Conservation (phyloP, 2,329 filamentous ascomycete species). For the Neonectria sp. region DNA sequence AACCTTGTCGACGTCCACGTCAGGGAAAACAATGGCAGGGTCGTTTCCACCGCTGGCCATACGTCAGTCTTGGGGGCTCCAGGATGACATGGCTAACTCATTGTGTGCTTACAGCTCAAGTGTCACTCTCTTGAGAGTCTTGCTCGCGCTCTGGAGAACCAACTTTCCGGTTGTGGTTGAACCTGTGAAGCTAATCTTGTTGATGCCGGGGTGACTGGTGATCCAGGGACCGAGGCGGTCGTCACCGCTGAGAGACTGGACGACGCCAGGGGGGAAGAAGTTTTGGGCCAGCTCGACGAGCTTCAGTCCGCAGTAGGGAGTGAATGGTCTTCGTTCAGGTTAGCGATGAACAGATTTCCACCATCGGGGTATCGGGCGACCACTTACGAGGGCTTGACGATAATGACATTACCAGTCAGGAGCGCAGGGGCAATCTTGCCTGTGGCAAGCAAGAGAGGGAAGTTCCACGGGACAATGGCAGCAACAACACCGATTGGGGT, state of each 20-base stretch:
- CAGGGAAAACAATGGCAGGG: slow-evolving; percentile 70
- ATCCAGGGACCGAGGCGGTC: slow-evolving; percentile 73
- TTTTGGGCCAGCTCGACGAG: slow-evolving; percentile 70
- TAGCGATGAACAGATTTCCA: accelerated
- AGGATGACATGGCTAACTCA: too few relatives aligned
- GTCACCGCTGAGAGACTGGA: slow-evolving; percentile 73
- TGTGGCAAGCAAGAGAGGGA: slow-evolving; percentile 66
- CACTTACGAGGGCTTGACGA: slow-evolving; percentile 69
- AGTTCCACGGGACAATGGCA: slow-evolving; percentile 71
- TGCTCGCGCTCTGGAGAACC: slow-evolving; percentile 68
- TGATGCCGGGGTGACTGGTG: slow-evolving; percentile 71
- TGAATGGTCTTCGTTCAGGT: slow-evolving; percentile 60
- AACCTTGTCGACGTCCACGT: slow-evolving; percentile 65
- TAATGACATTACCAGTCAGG: slow-evolving; percentile 69
- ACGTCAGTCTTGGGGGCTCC: too few relatives aligned
- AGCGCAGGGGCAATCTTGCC: slow-evolving; percentile 71
- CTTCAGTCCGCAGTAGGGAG: slow-evolving; percentile 72
- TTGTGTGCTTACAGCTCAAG: slow-evolving; percentile 74
- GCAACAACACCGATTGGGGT: slow-evolving; percentile 60
- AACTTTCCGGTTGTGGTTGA: slow-evolving; percentile 73
- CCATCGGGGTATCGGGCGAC: too few relatives aligned
- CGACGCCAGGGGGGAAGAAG: slow-evolving; percentile 74
- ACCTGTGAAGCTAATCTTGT: slow-evolving; percentile 76
- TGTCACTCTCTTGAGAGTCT: slow-evolving; percentile 72
- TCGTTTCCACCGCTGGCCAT: slow-evolving; percentile 66